Conservation (phyloP, 495 filamentous ascomycete genomes). For the Xylaria scruposa region DNA sequence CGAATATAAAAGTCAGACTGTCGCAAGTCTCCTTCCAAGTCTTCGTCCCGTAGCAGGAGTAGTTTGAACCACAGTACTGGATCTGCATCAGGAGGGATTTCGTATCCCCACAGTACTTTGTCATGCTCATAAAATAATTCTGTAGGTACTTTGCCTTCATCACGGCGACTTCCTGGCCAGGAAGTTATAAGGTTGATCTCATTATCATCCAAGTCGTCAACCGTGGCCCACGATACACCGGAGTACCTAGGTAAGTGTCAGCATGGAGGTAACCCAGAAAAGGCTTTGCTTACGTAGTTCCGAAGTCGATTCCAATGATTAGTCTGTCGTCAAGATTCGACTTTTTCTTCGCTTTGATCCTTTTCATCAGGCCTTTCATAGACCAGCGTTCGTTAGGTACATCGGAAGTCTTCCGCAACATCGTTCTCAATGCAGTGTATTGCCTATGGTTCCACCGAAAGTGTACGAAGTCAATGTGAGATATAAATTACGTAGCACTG, state of each 20-base stretch:
- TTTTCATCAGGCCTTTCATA: constrained; percentile 1
- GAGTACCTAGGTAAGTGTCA: background rate
- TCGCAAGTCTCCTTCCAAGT: background rate
- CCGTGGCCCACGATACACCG: constrained; percentile 7
- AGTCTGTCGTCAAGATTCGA: constrained; percentile 5
- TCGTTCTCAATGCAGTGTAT: background rate
- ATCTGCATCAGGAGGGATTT: background rate
- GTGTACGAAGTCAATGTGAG: background rate
- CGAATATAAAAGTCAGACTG: constrained; percentile 5
- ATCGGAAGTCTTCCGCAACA: background rate
- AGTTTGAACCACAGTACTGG: background rate
- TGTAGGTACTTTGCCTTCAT: background rate
- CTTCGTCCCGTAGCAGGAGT: background rate
- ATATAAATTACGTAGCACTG: background rate
- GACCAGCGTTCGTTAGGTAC: constrained; percentile 3
- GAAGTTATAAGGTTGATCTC: constrained; percentile 13
- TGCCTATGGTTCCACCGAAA: background rate
- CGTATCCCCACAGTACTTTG: background rate
- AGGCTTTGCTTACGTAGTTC: background rate
- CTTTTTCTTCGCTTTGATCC: constrained; percentile 1
- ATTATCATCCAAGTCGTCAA: constrained; percentile 1
- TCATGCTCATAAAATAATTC: constrained; percentile 8
- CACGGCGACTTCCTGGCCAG: background rate
- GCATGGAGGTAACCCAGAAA: background rate
- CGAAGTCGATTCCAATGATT: constrained; percentile 4